phyloP scores from a whole-genome alignment of 805 yeast genomes.

The Nakazawaea molendinolei region DNA sequence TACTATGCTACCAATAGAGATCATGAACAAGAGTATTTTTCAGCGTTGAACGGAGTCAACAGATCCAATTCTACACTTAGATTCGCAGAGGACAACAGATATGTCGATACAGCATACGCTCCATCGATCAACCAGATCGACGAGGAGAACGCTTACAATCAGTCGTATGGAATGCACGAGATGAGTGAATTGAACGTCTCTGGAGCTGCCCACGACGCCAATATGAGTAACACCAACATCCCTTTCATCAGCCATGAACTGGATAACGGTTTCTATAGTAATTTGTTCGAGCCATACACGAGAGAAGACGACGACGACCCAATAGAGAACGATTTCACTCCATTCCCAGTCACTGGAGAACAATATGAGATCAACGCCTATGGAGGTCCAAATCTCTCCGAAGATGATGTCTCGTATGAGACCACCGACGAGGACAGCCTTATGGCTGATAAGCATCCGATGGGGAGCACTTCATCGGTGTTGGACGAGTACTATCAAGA shows the following conservation, averaged over 20 bases:
- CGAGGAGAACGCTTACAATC: constrained; percentile 4
- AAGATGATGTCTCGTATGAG: constrained; percentile 8
- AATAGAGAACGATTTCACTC: constrained; percentile 22
- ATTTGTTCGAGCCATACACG: constrained; percentile 16
- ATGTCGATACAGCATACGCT: constrained; percentile 5
- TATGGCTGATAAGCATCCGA: no score
- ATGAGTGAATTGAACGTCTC: not conserved
- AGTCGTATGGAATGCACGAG: constrained; percentile 6
- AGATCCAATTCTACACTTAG: constrained; percentile 6
- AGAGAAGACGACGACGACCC: constrained; percentile 20
- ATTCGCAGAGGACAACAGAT: not conserved
- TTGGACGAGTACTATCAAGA: constrained; percentile 7
- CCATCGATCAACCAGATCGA: constrained; percentile 7
- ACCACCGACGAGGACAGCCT: not conserved
- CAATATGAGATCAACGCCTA: constrained; percentile 18
- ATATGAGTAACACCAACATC: constrained; percentile 6
- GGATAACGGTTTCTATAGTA: not conserved
- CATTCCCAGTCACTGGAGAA: constrained; percentile 26
- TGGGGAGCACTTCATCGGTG: constrained; percentile 1
- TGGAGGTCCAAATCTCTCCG: not conserved
- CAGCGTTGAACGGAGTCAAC: constrained; percentile 2
- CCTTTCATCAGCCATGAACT: constrained; percentile 6
- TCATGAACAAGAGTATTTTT: constrained; percentile 3
- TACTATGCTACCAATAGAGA: constrained; percentile 1
- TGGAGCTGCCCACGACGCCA: no score